These are phyloP conservation scores for Phyllosticta capitalensis DNA, from an alignment of 2,329 filamentous ascomycete genomes.

Conservation along the genomic window DNA sequence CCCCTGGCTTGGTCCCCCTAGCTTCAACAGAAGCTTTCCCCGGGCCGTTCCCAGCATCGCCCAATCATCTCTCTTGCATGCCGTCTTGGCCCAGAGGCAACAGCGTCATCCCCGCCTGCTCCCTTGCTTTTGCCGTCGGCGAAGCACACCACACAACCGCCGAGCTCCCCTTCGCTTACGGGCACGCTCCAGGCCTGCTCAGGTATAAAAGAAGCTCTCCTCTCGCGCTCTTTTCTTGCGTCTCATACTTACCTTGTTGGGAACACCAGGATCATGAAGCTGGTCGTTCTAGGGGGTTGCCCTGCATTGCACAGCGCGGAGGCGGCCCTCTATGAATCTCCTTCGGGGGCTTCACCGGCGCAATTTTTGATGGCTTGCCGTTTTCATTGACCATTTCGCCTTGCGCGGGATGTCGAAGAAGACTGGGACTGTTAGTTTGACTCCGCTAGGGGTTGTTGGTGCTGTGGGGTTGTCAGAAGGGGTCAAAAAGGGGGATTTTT, in stretches of 20 bases:
- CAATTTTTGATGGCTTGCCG: slow-evolving; percentile 16
- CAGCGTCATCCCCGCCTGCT: neutral
- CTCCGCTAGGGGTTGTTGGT: too few relatives aligned
- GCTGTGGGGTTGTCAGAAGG: too few relatives aligned
- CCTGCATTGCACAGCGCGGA: slow-evolving; percentile 30
- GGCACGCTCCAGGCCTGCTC: neutral
- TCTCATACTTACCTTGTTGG: slow-evolving; percentile 19
- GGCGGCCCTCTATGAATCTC: slow-evolving; percentile 21
- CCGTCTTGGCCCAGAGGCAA: neutral
- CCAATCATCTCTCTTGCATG: neutral
- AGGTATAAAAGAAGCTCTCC: neutral
- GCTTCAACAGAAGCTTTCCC: too few relatives aligned
- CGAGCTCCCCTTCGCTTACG: neutral
- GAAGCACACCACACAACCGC: too few relatives aligned
- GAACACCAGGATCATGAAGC: slow-evolving; percentile 21
- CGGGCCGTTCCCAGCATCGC: too few relatives aligned
- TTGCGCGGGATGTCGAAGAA: slow-evolving; percentile 5
- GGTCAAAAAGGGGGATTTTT: too few relatives aligned
- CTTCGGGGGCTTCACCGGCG: slow-evolving; percentile 24
- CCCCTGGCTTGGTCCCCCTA: too few relatives aligned
- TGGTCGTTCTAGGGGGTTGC: slow-evolving; percentile 18
- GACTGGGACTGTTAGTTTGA: too few relatives aligned
- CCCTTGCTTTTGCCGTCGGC: neutral
- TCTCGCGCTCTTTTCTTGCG: neutral
- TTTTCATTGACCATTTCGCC: slow-evolving; percentile 9